These are phyloP conservation scores for Boletus semigastroideus DNA, from an alignment of 1,284 basidiomycete species.

Conservation along the genomic window DNA sequence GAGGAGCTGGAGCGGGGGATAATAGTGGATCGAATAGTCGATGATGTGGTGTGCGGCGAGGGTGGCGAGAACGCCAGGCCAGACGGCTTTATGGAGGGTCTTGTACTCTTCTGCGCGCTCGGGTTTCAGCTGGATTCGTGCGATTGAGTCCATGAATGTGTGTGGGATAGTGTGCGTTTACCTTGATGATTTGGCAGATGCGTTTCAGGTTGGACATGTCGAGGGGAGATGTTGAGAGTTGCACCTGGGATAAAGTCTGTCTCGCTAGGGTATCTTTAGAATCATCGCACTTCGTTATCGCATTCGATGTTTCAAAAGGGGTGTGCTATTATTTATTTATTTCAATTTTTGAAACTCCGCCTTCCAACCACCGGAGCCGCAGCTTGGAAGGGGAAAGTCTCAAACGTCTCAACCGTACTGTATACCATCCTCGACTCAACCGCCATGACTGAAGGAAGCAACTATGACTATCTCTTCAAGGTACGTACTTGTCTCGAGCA, in stretches of 20 bases:
- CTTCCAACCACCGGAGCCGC: not conserved
- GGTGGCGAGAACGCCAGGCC: conserved; percentile 70
- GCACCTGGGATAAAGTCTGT: too few species aligned
- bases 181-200: conserved; percentile 75
- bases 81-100: conserved; percentile 62
- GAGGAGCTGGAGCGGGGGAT: conserved; percentile 60
- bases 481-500: conserved; percentile 40
- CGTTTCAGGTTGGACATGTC: conserved; percentile 48
- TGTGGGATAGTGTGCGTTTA: conserved; percentile 18
- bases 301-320: too few species aligned
- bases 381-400: not conserved
- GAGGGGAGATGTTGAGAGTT: not conserved
- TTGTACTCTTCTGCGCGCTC: conserved; percentile 67
- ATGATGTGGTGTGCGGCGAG: conserved; percentile 65
- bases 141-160: not conserved
- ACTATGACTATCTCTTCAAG: conserved; percentile 96
- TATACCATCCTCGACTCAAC: conserved; percentile 18
- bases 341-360: conserved; percentile 30
- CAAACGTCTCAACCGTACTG: not conserved
- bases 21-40: conserved; percentile 78
- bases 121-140: conserved; percentile 53
- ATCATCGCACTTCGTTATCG: too few species aligned
- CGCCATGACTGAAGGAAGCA: conserved; percentile 82
- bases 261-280: not conserved
- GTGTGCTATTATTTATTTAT: too few species aligned